Evolutionary conservation across 208 protist species (phyloP), one percentile per base, ranked within the genome.

Genomic region (Giardia duodenalis): DNA sequence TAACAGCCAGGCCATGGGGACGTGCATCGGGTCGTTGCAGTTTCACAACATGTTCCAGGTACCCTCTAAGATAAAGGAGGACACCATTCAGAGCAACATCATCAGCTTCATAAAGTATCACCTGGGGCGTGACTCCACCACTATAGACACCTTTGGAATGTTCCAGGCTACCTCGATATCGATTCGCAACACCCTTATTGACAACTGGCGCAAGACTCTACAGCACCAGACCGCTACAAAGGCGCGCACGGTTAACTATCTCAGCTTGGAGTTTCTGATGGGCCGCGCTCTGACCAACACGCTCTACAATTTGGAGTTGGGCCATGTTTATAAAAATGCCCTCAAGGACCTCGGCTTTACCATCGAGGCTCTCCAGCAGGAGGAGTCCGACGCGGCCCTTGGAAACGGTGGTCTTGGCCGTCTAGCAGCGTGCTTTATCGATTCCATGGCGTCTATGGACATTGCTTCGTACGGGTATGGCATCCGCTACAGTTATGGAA

Each of bases 351-450:
- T 96, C 88, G 94, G 94, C 47, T 89, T 93, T 48, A 45, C n/a
- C 30, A 3, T 95, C 0, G 94, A 95, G 88, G 45, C 94, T 19
- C 4, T 95, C 44, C 39, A 92, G 92, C 86, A n/a, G 1, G 47
- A 93, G 30, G 93, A 94, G 76, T 2, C 3, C 0, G 94, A 94
- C 44, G 86, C 92, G 46, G 93, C 47, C 44, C 90, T 95, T 2
- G 94, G 94, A 47, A 94, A 94, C 67, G 93, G 93, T 76, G 93
- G 94, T 90, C 94, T 95, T 87, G 94, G 95, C 44, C 90, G 95
- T 39, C 93, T 96, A n/a, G 94, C 95, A 47, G 94, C 95, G 4
- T 96, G 95, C 93, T 96, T 95, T 92, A 91, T 96, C 44, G 95
- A 96, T 87, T 95, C 95, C 1, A 47, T 95, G 46, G 95, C 95